Evolutionary conservation across 768 basidiomycete species (phyloP).

Genomic region (Austroboletus eburneus): DNA sequence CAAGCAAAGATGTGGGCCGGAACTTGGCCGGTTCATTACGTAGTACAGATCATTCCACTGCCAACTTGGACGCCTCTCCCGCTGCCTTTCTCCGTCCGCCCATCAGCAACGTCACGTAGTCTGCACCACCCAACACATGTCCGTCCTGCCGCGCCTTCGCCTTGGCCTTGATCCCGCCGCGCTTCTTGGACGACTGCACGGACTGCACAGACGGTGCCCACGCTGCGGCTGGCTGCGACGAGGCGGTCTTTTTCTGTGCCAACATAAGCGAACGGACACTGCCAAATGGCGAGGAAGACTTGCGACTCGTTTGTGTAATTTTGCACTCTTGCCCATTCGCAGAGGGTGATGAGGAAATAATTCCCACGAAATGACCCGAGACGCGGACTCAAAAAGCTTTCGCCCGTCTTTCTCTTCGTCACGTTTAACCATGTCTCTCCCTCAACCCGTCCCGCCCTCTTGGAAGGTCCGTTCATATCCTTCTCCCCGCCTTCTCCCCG

Average conservation of each 20-base stretch:
- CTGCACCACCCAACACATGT: conserved; percentile 64
- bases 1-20: conserved; percentile 12
- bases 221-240: neutral
- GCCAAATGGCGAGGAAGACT: conserved; percentile 3
- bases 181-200: conserved; percentile 26
- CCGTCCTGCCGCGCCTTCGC: conserved; percentile 25
- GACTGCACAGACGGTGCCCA: neutral
- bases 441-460: conserved; percentile 94
- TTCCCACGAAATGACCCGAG: conserved; percentile 32
- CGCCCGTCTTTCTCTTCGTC: conserved; percentile 4
- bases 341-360: neutral
- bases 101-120: conserved; percentile 70
- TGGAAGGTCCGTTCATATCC: conserved; percentile 71
- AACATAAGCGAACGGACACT: no score
- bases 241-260: conserved; percentile 24
- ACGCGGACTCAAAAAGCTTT: conserved; percentile 8
- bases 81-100: conserved; percentile 65
- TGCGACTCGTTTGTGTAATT: conserved; percentile 33
- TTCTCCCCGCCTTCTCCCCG: neutral
- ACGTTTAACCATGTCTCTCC: conserved; percentile 66
- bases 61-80: conserved; percentile 63
- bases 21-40: conserved; percentile 20
- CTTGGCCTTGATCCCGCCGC: conserved; percentile 25
- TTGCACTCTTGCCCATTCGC: conserved; percentile 37
- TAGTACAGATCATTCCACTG: conserved; percentile 16